A percentile compares a stretch with the other conserved stretches of the same genome.
phyloP scores from a whole-genome alignment of 2,329 filamentous ascomycete genomes.

The Stylonectria norvegica region DNA sequence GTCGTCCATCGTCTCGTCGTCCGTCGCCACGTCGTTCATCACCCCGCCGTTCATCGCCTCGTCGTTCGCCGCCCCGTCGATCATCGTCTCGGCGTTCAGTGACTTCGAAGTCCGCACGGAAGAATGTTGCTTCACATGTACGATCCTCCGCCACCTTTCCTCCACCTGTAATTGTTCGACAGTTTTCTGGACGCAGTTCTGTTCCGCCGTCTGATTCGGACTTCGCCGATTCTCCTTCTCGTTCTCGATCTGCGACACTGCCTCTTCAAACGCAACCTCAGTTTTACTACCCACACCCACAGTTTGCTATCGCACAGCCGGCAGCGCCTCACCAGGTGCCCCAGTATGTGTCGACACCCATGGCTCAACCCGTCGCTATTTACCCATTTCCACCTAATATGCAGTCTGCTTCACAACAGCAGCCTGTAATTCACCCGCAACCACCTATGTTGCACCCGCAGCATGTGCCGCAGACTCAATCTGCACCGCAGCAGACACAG shows the following conservation, averaged over 20 bases:
- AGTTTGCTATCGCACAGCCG: slow-evolving; percentile 14
- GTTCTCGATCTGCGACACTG: slow-evolving; percentile 10
- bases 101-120: slow-evolving; percentile 3
- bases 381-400: slow-evolving; percentile 3
- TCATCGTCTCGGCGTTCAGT: slow-evolving; percentile 4
- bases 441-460: too few relatives aligned
- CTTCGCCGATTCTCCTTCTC: slow-evolving; percentile 14
- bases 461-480: neutral
- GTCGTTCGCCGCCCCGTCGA: slow-evolving; percentile 1
- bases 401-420: too few relatives aligned
- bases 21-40: neutral
- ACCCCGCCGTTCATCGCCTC: neutral
- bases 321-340: slow-evolving; percentile 7
- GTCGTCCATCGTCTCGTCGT: neutral
- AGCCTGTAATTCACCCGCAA: too few relatives aligned
- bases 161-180: slow-evolving; percentile 10
- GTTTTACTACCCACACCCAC: slow-evolving; percentile 20
- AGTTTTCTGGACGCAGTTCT: slow-evolving; percentile 15
- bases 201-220: slow-evolving; percentile 13
- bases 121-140: slow-evolving; percentile 15
- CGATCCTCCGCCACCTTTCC: slow-evolving; percentile 20
- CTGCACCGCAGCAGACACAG: neutral
- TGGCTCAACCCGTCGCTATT: slow-evolving; percentile 4
- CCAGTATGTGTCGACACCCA: slow-evolving; percentile 9
- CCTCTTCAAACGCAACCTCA: slow-evolving; percentile 17